phyloP scores from a whole-genome alignment of 1,284 basidiomycete species.

The Tilletia walkeri region DNA sequence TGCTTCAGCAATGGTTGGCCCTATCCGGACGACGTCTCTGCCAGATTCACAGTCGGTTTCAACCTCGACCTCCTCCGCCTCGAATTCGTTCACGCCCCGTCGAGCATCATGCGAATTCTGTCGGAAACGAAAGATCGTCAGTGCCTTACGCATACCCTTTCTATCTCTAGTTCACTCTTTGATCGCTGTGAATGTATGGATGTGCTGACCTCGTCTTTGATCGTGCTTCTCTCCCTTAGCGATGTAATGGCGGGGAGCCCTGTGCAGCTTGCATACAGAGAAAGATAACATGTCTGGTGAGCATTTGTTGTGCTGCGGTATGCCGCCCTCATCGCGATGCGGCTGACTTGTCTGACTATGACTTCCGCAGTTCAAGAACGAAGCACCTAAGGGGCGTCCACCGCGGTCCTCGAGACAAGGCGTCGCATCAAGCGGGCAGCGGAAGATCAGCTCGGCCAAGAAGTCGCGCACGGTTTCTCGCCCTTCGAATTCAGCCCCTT shows the following conservation, averaged over 20 bases:
- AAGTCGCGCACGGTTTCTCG: not conserved
- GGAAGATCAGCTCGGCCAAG: not conserved
- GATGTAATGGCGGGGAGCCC: conserved; percentile 6
- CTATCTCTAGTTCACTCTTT: too few species aligned
- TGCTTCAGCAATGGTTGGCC: not conserved
- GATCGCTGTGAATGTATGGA: too few species aligned
- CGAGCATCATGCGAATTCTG: conserved; percentile 15
- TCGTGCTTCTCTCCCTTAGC: not conserved
- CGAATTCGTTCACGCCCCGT: not conserved
- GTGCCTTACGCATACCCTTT: not conserved
- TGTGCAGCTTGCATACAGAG: conserved; percentile 2
- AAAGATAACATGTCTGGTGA: conserved; percentile 5
- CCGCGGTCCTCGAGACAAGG: not conserved
- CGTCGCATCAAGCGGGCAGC: not conserved
- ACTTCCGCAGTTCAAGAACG: not conserved
- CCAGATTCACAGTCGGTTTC: not conserved
- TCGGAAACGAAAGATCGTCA: conserved; percentile 8
- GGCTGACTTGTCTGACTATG: too few species aligned
- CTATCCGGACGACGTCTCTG: not conserved
- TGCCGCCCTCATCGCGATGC: too few species aligned
- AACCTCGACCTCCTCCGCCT: not conserved
- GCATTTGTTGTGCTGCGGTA: not conserved
- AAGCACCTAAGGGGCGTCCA: conserved; percentile 5
- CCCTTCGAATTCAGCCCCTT: not conserved
- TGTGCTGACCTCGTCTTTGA: not conserved